A percentile compares a stretch with the other conserved stretches of the same genome.
phyloP scores from a whole-genome alignment of 164 flowering plant genomes.

The Cinnamomum chago region DNA sequence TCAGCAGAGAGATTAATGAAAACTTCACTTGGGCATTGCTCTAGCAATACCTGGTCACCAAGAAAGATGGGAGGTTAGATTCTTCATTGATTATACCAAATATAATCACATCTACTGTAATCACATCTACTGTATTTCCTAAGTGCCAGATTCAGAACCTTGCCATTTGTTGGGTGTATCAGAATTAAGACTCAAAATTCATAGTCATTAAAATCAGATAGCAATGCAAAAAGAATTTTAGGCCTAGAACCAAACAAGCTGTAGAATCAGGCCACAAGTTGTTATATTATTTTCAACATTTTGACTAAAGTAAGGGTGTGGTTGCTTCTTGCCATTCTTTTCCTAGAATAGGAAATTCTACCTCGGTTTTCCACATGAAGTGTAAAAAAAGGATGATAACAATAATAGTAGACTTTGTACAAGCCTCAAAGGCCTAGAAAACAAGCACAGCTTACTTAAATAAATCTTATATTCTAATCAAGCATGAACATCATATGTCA shows the following conservation, averaged over 20 bases:
- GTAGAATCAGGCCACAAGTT: too few relatives aligned
- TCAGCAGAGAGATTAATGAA: conserved; percentile 66
- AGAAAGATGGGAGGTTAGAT: not conserved
- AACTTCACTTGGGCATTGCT: conserved; percentile 64
- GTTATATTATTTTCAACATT: too few relatives aligned
- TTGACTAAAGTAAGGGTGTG: not conserved
- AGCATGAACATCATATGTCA: not conserved
- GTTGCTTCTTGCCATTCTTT: not conserved
- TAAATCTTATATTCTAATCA: not conserved
- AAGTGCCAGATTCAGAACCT: not conserved
- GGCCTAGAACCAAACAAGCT: too few relatives aligned
- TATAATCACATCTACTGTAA: not conserved
- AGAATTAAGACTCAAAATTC: too few relatives aligned
- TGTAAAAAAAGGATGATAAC: too few relatives aligned
- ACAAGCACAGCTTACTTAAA: too few relatives aligned
- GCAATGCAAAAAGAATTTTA: too few relatives aligned
- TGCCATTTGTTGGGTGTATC: not conserved
- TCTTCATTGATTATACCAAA: not conserved
- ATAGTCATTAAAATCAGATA: too few relatives aligned
- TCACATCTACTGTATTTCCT: not conserved
- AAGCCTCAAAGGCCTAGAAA: too few relatives aligned
- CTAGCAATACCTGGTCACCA: conserved; percentile 66
- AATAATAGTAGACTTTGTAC: too few relatives aligned
- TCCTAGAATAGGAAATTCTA: not conserved
- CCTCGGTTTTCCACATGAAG: not conserved